A percentile compares a stretch with the other conserved stretches of the same genome.
phyloP scores from a whole-genome alignment of 345 rosid genomes.

The Lumnitzera racemosa region DNA sequence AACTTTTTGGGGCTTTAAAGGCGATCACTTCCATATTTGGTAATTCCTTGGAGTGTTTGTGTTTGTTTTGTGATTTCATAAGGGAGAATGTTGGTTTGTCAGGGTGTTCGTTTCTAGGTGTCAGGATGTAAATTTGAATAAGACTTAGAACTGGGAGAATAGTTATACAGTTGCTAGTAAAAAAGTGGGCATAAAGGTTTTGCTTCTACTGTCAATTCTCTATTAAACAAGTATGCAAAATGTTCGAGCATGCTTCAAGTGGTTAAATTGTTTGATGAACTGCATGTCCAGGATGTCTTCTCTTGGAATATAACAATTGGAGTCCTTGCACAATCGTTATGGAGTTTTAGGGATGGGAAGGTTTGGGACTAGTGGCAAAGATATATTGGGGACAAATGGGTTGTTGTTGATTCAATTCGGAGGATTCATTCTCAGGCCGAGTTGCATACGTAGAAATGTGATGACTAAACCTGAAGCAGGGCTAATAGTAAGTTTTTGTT shows the following conservation, averaged over 20 bases:
- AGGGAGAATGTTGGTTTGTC: slow-evolving; percentile 29
- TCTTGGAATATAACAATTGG: slow-evolving; percentile 69
- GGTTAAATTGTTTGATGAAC: slow-evolving; percentile 41
- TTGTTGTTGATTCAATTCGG: too few species aligned
- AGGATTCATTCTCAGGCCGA: too few species aligned
- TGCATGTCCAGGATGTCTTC: slow-evolving; percentile 35
- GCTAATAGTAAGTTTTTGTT: slow-evolving; percentile 83
- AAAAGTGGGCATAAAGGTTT: slow-evolving; percentile 32
- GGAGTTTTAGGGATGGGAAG: too few species aligned
- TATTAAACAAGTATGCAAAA: slow-evolving; percentile 52
- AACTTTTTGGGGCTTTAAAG: too few species aligned
- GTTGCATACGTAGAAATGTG: slow-evolving; percentile 12
- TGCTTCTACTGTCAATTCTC: slow-evolving; percentile 42
- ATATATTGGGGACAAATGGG: too few species aligned
- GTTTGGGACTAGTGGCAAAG: too few species aligned
- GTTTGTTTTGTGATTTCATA: slow-evolving; percentile 46
- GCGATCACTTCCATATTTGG: too few species aligned
- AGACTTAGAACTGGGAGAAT: slow-evolving; percentile 42
- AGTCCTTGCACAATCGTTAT: slow-evolving; percentile 24
- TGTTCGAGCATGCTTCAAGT: slow-evolving; percentile 30
- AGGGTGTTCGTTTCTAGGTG: slow-evolving; percentile 50
- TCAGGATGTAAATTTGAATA: slow-evolving; percentile 35
- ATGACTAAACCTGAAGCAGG: slow-evolving; percentile 48
- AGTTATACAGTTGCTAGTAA: slow-evolving; percentile 52
- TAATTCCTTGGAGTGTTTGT: slow-evolving; percentile 23